These are phyloP conservation scores for Pseudopithomyces maydicus DNA, from an alignment of 2,329 filamentous ascomycete genomes.

Conservation along the genomic window DNA sequence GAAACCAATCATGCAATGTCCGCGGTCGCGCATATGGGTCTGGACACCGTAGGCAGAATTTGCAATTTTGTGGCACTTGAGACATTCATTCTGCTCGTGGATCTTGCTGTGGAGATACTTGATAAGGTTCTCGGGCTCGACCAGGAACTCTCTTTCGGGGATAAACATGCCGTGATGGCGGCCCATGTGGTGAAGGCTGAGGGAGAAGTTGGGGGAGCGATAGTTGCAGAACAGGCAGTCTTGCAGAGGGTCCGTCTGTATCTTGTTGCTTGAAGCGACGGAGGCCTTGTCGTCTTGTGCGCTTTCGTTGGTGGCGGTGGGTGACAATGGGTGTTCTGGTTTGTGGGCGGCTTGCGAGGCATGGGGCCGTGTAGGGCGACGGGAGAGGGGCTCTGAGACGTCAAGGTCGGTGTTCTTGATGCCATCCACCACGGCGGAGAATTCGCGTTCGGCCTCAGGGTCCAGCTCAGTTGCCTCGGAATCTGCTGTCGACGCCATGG, in stretches of 20 bases:
- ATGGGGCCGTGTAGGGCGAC: conserved; percentile 49
- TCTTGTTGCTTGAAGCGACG: conserved; percentile 34
- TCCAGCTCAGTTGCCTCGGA: conserved; percentile 60
- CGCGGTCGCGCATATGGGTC: conserved; percentile 96
- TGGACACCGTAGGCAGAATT: conserved; percentile 80
- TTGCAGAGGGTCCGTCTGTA: conserved; percentile 46
- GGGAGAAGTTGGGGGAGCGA: conserved; percentile 72
- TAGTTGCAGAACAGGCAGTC: conserved; percentile 93
- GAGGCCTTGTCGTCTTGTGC: conserved; percentile 48
- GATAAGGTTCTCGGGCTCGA: conserved; percentile 81
- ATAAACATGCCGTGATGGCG: conserved; percentile 95
- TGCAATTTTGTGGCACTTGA: conserved; percentile 85
- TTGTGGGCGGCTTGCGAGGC: conserved; percentile 41
- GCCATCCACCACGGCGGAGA: conserved; percentile 76
- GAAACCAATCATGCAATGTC: conserved; percentile 96
- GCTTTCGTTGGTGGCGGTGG: conserved; percentile 25
- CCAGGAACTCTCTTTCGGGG: conserved; percentile 83
- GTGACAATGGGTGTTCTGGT: conserved; percentile 45
- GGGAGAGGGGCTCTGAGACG: conserved; percentile 49
- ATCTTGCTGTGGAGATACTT: conserved; percentile 80
- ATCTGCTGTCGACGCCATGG: conserved; percentile 67
- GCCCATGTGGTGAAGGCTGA: conserved; percentile 88
- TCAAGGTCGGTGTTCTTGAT: conserved; percentile 69
- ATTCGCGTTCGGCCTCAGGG: conserved; percentile 73
- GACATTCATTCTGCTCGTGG: conserved; percentile 77